Percentiles rank a stretch among this genome's conserved stretches.
These are phyloP conservation scores for Plasmodium blacklocki DNA, from an alignment of 169 alveolate species.

Conservation along the genomic window DNA sequence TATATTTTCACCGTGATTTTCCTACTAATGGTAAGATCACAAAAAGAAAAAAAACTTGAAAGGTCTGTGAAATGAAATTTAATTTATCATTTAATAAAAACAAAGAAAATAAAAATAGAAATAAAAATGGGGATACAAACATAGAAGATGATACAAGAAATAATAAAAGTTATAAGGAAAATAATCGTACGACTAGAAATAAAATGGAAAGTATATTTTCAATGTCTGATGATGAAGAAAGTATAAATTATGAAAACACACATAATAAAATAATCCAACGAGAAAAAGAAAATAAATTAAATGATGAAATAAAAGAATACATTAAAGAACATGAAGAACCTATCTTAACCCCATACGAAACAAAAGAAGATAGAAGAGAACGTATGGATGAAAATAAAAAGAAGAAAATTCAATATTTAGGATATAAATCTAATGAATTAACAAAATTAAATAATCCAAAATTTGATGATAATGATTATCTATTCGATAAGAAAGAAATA, in stretches of 20 bases:
- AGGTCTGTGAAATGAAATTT: conserved; percentile 32
- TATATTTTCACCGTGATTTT: background rate
- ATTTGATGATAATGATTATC: background rate
- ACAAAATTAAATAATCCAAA: conserved; percentile 20
- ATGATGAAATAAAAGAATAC: conserved; percentile 48
- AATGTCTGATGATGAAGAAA: conserved; percentile 49
- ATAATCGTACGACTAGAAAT: conserved; percentile 4
- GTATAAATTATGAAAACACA: conserved; percentile 37
- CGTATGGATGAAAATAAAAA: background rate
- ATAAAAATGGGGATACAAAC: background rate
- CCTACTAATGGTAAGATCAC: background rate
- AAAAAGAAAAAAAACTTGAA: background rate
- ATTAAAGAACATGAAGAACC: conserved; percentile 55
- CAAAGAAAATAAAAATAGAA: conserved; percentile 18
- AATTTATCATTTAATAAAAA: conserved; percentile 48
- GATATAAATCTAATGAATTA: conserved; percentile 56
- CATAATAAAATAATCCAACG: conserved; percentile 28
- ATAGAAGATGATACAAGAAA: background rate
- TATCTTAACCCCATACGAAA: background rate
- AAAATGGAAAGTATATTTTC: conserved; percentile 14
- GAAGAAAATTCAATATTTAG: conserved; percentile 48
- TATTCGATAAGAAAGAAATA: too few species aligned
- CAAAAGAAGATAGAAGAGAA: conserved; percentile 5
- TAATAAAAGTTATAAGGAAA: background rate
- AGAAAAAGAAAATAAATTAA: conserved; percentile 46